Base-by-base conservation (phyloP, 257 asterid genomes). In the Nicotiana benthamiana region DNA sequence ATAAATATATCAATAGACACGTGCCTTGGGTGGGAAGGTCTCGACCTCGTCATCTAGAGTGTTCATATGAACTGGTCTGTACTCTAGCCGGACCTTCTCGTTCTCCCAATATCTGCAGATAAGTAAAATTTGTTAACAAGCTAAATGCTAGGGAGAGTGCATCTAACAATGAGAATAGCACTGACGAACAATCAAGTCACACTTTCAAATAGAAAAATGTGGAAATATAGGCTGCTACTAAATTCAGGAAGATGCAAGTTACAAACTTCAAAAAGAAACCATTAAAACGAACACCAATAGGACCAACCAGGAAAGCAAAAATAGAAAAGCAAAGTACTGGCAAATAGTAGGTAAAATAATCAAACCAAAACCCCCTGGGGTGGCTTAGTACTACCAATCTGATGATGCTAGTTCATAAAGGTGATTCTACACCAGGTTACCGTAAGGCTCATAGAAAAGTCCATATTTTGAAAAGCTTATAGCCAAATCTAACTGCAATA, bases 21-120 rank as follows among this genome's bases (percentile, higher is more conserved):
- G 92, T 63, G 97, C 98, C 84, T 89, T 92, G 16, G 98, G 98
- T 17, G 98, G 98, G 88, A 94, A 90, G 22, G 97, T 3, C 83
- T 94, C 97, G 1, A 94, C 18, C 85, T 94, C 98, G 18, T 92
- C 97, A 74, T 94, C 98, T 72, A 94, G 90, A 20, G 98, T 94
- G 72, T 94, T 88, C 97, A 92, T 81, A 83, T 93, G 98, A 68
- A 93, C 98, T 60, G 97, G 93, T 82, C 98, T 84, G 87, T 93
- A 93, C 64, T 92, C 97, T 20, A 93, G 86, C 77, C 88, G 88
- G 28, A 91, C 96, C 82, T 91, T 87, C 83, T 90, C 96, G 18
- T 91, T 89, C 86, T 93, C 96, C 98, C 98, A 93, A 81, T 80
- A 92, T 87, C 98, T 94, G 93, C 89, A 87, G 26, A 46, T 62